A percentile compares a stretch with the other conserved stretches of the same genome.
These are phyloP conservation scores for Simplicillium sp. DNA, from an alignment of 2,329 filamentous ascomycete genomes.

Conservation along the genomic window DNA sequence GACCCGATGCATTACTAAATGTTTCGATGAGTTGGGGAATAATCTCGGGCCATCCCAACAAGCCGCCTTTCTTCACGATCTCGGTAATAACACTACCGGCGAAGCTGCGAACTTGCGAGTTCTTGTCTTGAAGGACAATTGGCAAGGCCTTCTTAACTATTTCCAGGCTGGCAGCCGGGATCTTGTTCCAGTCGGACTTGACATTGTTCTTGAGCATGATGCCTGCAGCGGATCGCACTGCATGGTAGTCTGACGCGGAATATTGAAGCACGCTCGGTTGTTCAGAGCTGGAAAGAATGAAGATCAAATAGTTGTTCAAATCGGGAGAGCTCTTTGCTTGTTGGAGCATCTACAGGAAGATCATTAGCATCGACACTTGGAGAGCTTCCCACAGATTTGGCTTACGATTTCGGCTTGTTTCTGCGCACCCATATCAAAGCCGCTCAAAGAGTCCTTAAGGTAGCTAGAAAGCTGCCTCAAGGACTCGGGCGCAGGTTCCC, in stretches of 20 bases:
- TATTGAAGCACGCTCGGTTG: slow-evolving; percentile 51
- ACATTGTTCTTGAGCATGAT: slow-evolving; percentile 96
- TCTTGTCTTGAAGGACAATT: slow-evolving; percentile 70
- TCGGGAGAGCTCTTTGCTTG: slow-evolving; percentile 84
- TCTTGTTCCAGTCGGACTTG: slow-evolving; percentile 62
- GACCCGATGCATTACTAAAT: slow-evolving; percentile 62
- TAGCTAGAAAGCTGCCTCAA: slow-evolving; percentile 82
- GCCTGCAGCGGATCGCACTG: slow-evolving; percentile 77
- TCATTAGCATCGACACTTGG: slow-evolving; percentile 1
- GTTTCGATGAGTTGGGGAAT: slow-evolving; percentile 73
- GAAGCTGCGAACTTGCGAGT: slow-evolving; percentile 74
- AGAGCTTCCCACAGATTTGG: slow-evolving; percentile 6
- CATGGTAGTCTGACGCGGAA: slow-evolving; percentile 53
- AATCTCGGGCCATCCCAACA: slow-evolving; percentile 86
- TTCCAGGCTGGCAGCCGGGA: slow-evolving; percentile 61
- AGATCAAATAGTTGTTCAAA: slow-evolving; percentile 95
- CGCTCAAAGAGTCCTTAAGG: slow-evolving; percentile 85
- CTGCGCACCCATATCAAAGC: slow-evolving; percentile 67
- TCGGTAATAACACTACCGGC: slow-evolving; percentile 93
- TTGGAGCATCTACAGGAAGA: slow-evolving; percentile 65
- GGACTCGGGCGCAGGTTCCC: slow-evolving; percentile 83
- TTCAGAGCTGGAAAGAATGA: slow-evolving; percentile 68
- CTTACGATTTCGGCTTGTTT: slow-evolving; percentile 84
- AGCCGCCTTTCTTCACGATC: slow-evolving; percentile 71
- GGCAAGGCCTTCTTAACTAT: slow-evolving; percentile 76